Base-by-base conservation (phyloP, 2,329 filamentous ascomycete species). In the Metarhizium humberi region DNA sequence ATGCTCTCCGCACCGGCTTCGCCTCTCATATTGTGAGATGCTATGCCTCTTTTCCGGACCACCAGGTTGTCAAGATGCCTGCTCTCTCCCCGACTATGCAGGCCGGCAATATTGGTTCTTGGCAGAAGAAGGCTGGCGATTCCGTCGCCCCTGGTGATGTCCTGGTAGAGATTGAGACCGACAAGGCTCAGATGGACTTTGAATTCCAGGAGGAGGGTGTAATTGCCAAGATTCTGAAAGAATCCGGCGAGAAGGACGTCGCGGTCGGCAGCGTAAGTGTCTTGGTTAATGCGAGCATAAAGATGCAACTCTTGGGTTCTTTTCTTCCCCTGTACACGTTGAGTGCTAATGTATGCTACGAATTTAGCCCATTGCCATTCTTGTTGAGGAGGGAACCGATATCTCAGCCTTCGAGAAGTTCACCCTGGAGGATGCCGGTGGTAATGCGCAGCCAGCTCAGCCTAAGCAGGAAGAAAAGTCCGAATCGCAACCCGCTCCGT, bases 151-250 rank as follows among this genome's bases (percentile, higher is more conserved):
- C 95, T 53, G 94, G 94, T 71, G 94, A 99, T 71, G 94, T 99
- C 50, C 78, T 99, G 64, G 92, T 96, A 64, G 92, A 96, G 80
- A 96, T 97, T 67, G 94, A 99, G 82, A 99, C 94, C 66, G 94
- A 99, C 77, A 99, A 99, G 82, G 94, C 94, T 61, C 94, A 97
- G 79, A 99, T 99, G 94, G 94, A 99, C 79, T 97, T 99, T 72
- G 94, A 99, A 76, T 97, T 95, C 76, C 94, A 99, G 76, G 94
- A 99, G 69, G 94, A 97, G 71, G 94, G 92, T 78, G 82, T 95
- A 58, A 81, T 99, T 63, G 92, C 94, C 67, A 96, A 96, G 82
- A 82, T 97, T 61, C 79, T 99, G 68, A 94, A 91, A 78, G 88
- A 96, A 49, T 86, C 87, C 58, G 95, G 95, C 62, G 87, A 87